Evolutionary conservation across 768 basidiomycete species (phyloP), one percentile per base, ranked within the genome.

Genomic region (Hygrocybe coccinea): DNA sequence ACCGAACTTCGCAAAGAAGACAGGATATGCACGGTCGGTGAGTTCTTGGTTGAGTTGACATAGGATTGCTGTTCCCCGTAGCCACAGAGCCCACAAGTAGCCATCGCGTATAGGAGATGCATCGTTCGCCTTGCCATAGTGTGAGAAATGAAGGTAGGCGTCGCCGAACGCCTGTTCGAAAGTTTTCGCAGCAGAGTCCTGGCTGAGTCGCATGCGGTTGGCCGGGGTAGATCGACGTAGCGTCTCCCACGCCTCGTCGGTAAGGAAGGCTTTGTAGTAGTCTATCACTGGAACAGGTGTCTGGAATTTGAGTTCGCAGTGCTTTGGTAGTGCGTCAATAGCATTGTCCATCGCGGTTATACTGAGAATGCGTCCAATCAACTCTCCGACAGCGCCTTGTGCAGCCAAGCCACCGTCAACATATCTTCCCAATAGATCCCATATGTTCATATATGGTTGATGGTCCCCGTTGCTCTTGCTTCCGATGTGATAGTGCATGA

Each of bases 321-420:
- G 33, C 14, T 33, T 25, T 33, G 41, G 25, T 47, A 59, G 29
- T 35, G 22, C 29, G 45, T 57, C 29, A 45, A 63, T 63, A 29
- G 61, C 61, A 7, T 38, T 36, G 48, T 63, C 62, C 62, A 63
- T 63, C 1, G 62, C 62, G 1, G 36, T 54, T 11, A 63, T 63
- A 21, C 60, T 63, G 41, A 63, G 36, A 39, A 49, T 37, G 36
- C 62, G 55, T 15, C 62, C 59, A 43, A 62, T 62, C 19, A 64
- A 52, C 56, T 62, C 62, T 39, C 62, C 61, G n/a, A 60, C 41
- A 35, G 52, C 50, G 2, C 62, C 59, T 45, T 64, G 62, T 33
- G 49, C 24, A 25, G 55, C 61, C 61, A 64, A 56, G 34, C 61
- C 61, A 21, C 54, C 37, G 7, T 57, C 46, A 17, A 64, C 53